phyloP scores from a whole-genome alignment of 2,329 filamentous ascomycete species.

The Aureobasidium zeae region DNA sequence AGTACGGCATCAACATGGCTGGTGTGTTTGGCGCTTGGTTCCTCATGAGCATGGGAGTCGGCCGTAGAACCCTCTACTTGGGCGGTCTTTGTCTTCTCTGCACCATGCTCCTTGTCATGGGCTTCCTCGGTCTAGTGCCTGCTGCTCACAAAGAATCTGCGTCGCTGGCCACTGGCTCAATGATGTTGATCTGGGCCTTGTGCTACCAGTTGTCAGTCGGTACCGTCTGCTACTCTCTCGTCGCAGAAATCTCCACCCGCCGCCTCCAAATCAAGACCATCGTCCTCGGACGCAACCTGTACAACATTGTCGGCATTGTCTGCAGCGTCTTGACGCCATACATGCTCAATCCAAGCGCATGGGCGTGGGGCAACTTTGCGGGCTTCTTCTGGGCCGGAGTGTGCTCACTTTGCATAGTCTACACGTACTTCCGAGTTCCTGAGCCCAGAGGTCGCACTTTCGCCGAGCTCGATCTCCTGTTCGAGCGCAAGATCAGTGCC shows the following conservation, averaged over 20 bases:
- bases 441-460: constrained; percentile 74
- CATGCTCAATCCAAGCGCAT: constrained; percentile 80
- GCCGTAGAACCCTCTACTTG: constrained; percentile 66
- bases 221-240: constrained; percentile 81
- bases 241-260: constrained; percentile 73
- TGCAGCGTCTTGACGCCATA: constrained; percentile 77
- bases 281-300: constrained; percentile 68
- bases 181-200: constrained; percentile 77
- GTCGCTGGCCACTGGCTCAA: constrained; percentile 68
- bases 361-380: constrained; percentile 81
- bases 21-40: constrained; percentile 76
- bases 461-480: constrained; percentile 76
- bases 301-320: constrained; percentile 72
- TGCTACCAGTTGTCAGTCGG: constrained; percentile 82
- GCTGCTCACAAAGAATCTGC: constrained; percentile 47
- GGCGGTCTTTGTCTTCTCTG: constrained; percentile 66
- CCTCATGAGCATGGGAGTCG: constrained; percentile 59
- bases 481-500: constrained; percentile 62
- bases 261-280: constrained; percentile 86
- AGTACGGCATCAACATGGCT: constrained; percentile 62
- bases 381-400: constrained; percentile 84
- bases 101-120: constrained; percentile 70
- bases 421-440: constrained; percentile 71
- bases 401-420: constrained; percentile 71
- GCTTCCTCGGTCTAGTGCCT: constrained; percentile 70